phyloP scores from a whole-genome alignment of 192 early-diverging fungal species.

The Coemansia sp. region DNA sequence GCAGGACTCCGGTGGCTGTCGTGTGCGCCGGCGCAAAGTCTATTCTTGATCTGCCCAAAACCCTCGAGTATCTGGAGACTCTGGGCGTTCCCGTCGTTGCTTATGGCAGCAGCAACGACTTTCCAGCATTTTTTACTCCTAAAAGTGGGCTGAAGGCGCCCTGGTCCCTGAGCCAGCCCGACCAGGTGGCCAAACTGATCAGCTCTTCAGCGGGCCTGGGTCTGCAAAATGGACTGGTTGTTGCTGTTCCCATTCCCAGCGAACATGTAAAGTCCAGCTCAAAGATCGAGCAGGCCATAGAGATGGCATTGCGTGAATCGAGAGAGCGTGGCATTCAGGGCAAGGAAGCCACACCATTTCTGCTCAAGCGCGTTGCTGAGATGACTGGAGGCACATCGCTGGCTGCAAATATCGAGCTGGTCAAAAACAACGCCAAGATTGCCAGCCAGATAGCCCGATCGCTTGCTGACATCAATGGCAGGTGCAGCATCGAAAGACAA shows the following conservation, averaged over 20 bases:
- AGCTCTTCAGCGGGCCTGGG: conserved; percentile 60
- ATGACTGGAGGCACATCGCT: conserved; percentile 80
- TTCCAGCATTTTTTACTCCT: conserved; percentile 92
- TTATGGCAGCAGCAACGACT: conserved; percentile 61
- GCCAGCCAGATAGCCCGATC: conserved; percentile 76
- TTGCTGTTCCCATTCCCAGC: conserved; percentile 87
- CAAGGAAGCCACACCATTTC: conserved; percentile 90
- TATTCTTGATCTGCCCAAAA: conserved; percentile 91
- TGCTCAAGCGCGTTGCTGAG: conserved; percentile 81
- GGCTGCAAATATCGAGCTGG: conserved; percentile 70
- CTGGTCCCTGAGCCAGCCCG: conserved; percentile 37
- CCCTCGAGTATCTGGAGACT: conserved; percentile 89
- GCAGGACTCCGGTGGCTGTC: conserved; percentile 87
- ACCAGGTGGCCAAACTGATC: conserved; percentile 49
- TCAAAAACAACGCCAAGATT: conserved; percentile 87
- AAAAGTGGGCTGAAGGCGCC: conserved; percentile 59
- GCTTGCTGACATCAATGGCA: conserved; percentile 13
- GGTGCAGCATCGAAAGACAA: conserved; percentile 4
- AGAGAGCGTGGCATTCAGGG: conserved; percentile 64
- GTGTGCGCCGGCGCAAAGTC: conserved; percentile 96
- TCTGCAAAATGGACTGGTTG: conserved; percentile 75
- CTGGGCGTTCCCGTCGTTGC: conserved; percentile 91
- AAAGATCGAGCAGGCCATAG: conserved; percentile 69
- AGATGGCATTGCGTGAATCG: conserved; percentile 68
- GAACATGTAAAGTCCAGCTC: conserved; percentile 60